Percentiles rank a stretch among this genome's conserved stretches.
Evolutionary conservation across 768 basidiomycete genomes (phyloP).

Genomic region (Strobilomyces confusus): DNA sequence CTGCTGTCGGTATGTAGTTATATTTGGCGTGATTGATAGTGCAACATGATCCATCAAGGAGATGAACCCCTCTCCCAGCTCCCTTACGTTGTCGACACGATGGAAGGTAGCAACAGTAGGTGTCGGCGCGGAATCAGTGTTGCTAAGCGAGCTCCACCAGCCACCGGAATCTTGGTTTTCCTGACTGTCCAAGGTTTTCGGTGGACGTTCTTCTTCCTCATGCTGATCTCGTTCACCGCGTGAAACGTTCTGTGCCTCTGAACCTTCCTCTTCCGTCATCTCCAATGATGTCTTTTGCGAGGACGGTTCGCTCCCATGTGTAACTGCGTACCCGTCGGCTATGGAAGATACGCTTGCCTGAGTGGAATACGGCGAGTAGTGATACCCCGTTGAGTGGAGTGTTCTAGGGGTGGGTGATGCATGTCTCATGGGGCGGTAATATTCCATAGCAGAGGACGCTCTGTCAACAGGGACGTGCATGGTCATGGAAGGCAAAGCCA

Average conservation of each 20-base stretch:
- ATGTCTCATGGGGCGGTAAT: conserved; percentile 48
- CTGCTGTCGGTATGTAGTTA: conserved; percentile 8
- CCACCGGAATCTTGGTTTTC: conserved; percentile 37
- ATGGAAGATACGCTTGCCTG: conserved; percentile 24
- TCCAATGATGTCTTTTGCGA: conserved; percentile 30
- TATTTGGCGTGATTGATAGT: conserved; percentile 36
- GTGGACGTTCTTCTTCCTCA: conserved; percentile 3
- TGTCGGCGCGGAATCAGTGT: conserved; percentile 44
- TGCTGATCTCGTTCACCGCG: conserved; percentile 4
- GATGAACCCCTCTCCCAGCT: conserved; percentile 61
- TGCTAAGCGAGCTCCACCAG: conserved; percentile 63
- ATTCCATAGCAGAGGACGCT: conserved; percentile 76
- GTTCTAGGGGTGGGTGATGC: conserved; percentile 52
- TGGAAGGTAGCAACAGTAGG: conserved; percentile 70
- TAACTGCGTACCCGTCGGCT: conserved; percentile 36
- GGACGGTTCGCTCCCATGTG: conserved; percentile 31
- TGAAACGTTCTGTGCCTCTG: conserved; percentile 6
- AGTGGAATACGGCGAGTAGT: conserved; percentile 28
- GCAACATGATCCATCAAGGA: conserved; percentile 73
- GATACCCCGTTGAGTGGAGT: conserved; percentile 38
- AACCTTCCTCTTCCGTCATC: conserved; percentile 27
- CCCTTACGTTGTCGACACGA: conserved; percentile 42
- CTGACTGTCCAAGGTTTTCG: conserved; percentile 24
- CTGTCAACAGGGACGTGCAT: conserved; percentile 58
- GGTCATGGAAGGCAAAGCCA: conserved; percentile 49